phyloP scores from a whole-genome alignment of 805 yeast species.

The Lipomyces yamadae region DNA sequence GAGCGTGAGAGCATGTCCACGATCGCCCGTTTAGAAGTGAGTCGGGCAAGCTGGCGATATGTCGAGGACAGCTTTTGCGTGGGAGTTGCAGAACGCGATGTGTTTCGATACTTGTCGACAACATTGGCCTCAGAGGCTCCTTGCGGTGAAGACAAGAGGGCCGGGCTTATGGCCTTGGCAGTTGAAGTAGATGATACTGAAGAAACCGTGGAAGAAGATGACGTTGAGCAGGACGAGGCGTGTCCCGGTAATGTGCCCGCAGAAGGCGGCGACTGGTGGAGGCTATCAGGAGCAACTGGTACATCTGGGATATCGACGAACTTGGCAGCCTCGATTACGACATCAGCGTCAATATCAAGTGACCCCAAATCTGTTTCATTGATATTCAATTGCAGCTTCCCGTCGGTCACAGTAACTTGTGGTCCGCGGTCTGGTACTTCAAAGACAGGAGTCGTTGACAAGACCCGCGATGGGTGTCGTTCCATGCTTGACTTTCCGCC shows the following conservation, averaged over 20 bases:
- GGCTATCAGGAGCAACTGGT: neutral
- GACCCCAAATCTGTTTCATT: constrained; percentile 13
- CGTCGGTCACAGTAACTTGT: constrained; percentile 24
- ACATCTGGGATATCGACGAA: constrained; percentile 3
- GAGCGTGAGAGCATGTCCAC: constrained; percentile 4
- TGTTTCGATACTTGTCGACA: neutral
- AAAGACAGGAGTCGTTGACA: neutral
- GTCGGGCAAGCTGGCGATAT: constrained; percentile 3
- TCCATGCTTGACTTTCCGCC: neutral
- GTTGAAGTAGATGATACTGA: constrained; percentile 6
- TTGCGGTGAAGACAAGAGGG: neutral
- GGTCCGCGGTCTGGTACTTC: constrained; percentile 1
- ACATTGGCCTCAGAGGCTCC: neutral
- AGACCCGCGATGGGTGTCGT: neutral
- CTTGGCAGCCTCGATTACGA: neutral
- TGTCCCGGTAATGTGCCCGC: constrained; percentile 1
- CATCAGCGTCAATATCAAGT: constrained; percentile 9
- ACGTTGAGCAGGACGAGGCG: constrained; percentile 15
- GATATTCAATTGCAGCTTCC: constrained; percentile 21
- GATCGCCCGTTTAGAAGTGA: constrained; percentile 3
- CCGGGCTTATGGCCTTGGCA: neutral
- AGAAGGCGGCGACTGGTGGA: neutral
- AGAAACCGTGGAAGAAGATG: constrained; percentile 20
- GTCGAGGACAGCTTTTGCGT: neutral
- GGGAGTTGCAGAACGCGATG: neutral